Conservation (phyloP, 2,329 filamentous ascomycete genomes). For the Madurella fahalii region DNA sequence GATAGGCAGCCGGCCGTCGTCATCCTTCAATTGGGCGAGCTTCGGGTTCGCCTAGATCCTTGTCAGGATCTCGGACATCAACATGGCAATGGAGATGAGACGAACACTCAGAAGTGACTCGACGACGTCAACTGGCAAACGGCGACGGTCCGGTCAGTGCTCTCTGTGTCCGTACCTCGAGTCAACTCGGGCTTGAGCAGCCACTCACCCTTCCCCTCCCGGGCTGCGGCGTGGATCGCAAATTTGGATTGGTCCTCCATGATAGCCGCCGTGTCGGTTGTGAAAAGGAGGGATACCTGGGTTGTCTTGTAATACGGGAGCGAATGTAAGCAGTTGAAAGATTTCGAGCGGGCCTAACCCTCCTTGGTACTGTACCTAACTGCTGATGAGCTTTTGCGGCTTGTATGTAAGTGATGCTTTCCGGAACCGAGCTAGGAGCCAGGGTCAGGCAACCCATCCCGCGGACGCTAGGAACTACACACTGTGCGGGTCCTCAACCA, state of each 20-base stretch:
- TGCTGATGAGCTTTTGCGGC: slow-evolving; percentile 15
- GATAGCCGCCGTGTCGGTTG: not conserved
- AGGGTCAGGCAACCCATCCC: slow-evolving; percentile 13
- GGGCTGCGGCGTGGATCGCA: slow-evolving; percentile 80
- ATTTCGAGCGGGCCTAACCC: not conserved
- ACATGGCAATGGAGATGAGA: slow-evolving; percentile 2
- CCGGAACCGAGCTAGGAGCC: slow-evolving; percentile 11
- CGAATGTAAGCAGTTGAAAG: not conserved
- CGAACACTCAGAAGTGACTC: slow-evolving; percentile 70
- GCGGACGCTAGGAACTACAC: not conserved
- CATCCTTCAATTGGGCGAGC: slow-evolving; percentile 67
- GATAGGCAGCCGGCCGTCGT: slow-evolving; percentile 83
- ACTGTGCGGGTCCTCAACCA: slow-evolving; percentile 12
- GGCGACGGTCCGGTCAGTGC: slow-evolving; percentile 4
- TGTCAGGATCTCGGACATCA: not conserved
- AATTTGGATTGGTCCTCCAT: slow-evolving; percentile 56
- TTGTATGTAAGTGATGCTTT: slow-evolving; percentile 33
- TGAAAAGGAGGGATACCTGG: not conserved
- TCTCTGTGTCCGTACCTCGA: not conserved
- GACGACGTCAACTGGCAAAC: slow-evolving; percentile 56
- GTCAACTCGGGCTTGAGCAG: not conserved
- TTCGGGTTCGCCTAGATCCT: slow-evolving; percentile 67
- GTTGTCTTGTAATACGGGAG: not conserved
- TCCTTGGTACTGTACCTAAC: not conserved
- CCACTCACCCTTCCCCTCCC: slow-evolving; percentile 73